phyloP scores from a whole-genome alignment of 169 alveolate genomes.

The Ichthyophthirius multifiliis region DNA sequence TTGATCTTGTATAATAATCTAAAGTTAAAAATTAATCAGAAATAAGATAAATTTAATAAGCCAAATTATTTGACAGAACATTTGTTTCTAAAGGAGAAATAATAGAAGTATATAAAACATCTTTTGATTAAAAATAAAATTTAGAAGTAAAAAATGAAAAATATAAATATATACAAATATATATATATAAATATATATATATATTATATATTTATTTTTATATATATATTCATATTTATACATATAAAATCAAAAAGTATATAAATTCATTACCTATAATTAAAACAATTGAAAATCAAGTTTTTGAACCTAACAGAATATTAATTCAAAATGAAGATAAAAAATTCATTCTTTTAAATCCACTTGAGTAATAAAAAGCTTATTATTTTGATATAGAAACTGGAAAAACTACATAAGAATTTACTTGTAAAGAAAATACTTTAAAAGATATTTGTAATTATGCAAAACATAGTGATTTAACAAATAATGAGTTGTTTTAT shows the following conservation, averaged over 20 bases:
- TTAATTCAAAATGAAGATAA: background rate
- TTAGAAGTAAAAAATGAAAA: background rate
- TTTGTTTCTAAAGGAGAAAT: constrained; percentile 2
- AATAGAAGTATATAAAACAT: background rate
- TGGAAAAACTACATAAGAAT: background rate
- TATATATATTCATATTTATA: background rate
- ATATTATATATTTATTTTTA: background rate
- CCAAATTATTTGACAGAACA: background rate
- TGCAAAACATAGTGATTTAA: background rate
- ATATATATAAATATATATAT: background rate
- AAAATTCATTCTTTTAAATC: background rate
- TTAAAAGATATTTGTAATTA: background rate
- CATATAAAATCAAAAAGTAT: background rate
- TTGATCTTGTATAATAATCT: background rate
- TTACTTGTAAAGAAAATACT: background rate
- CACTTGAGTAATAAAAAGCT: background rate
- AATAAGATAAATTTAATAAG: background rate
- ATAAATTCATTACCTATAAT: background rate
- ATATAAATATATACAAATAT: background rate
- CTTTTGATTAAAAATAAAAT: background rate
- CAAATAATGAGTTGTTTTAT: background rate
- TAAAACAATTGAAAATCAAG: background rate
- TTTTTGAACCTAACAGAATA: background rate
- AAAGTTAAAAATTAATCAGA: background rate
- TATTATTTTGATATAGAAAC: background rate